phyloP scores from a whole-genome alignment of 345 rosid genomes.

The Eucalyptus globulus region DNA sequence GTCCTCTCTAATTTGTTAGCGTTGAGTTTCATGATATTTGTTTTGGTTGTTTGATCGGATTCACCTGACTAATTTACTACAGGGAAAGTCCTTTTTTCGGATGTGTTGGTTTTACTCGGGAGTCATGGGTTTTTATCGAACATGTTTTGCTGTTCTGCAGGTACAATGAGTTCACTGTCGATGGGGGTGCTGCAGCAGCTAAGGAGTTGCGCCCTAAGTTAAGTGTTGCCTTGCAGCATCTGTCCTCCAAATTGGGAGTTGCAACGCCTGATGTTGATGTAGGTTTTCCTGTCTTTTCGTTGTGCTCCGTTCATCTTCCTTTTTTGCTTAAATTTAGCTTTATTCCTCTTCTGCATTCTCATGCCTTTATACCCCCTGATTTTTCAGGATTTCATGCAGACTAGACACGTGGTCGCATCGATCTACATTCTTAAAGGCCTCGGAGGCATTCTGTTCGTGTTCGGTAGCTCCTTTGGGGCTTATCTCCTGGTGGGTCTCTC shows the following conservation, averaged over 20 bases:
- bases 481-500: slow-evolving; percentile 52
- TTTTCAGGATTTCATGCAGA: slow-evolving; percentile 20
- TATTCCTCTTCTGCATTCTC: not conserved
- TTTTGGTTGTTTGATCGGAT: not conserved
- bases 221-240: slow-evolving; percentile 30
- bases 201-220: slow-evolving; percentile 67
- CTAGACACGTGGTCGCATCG: slow-evolving; percentile 30
- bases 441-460: slow-evolving; percentile 73
- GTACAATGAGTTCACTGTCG: slow-evolving; percentile 62
- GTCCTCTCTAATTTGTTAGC: not conserved
- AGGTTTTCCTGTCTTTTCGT: not conserved
- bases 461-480: slow-evolving; percentile 68
- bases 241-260: slow-evolving; percentile 40
- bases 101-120: not conserved
- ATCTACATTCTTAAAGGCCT: slow-evolving; percentile 41
- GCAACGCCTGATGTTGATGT: slow-evolving; percentile 59
- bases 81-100: not conserved
- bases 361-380: not conserved
- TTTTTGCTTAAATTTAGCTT: not conserved
- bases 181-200: slow-evolving; percentile 81
- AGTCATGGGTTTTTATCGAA: not conserved
- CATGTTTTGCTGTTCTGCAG: slow-evolving; percentile 3
- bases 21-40: not conserved
- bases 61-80: not conserved
- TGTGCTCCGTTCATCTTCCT: not conserved